Evolutionary conservation across 257 asterid species (phyloP), one percentile per base, ranked within the genome.

Genomic region (Hygrophila difformis): DNA sequence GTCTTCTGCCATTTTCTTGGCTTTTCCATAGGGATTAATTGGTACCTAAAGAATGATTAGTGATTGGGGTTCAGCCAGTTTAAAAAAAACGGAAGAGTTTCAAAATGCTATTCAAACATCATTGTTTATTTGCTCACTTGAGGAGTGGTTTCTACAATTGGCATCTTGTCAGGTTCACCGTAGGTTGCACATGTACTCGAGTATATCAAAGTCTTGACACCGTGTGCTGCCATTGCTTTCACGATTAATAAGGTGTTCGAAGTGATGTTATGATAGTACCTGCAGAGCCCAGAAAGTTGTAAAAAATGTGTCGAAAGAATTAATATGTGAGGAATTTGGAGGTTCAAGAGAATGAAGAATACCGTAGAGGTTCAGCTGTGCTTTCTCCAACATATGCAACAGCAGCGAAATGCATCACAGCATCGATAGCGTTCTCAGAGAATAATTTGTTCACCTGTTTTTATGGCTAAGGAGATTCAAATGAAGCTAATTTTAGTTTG

Each of bases 331-430:
- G 22, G 24, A 39, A 18, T 6, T 16, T 55, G 24, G 15, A 14
- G 22, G 17, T 11, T 9, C 9, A 5, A 6, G 10, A 42, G 39
- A 36, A 11, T 4, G 14, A n/a, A 7, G 6, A 5, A 12, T 66
- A 81, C 97, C 88, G 71, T 15, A 88, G 71, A 20, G 95, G 93
- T 39, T 84, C 93, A 4, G 87, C 72, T 19, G 94, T 84, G 47
- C 94, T 88, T 73, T 88, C 97, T 36, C 97, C 97, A 19, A 88
- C 97, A 50, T 88, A 84, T 0, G 97, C 97, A 47, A 88, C 97
- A 26, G 97, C 97, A 14, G 97, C 97, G 47, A 88, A 84, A 75
- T 88, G 97, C 84, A 88, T 84, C 19, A 87, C 97, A 17, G 93
- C 97, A 68, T 87, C 97, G 8, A 26, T 79, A 17, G 94, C 94